Percentiles rank a stretch among this genome's conserved stretches.
Evolutionary conservation across 805 yeast species (phyloP).

Genomic region (Wickerhamia fluorescens): DNA sequence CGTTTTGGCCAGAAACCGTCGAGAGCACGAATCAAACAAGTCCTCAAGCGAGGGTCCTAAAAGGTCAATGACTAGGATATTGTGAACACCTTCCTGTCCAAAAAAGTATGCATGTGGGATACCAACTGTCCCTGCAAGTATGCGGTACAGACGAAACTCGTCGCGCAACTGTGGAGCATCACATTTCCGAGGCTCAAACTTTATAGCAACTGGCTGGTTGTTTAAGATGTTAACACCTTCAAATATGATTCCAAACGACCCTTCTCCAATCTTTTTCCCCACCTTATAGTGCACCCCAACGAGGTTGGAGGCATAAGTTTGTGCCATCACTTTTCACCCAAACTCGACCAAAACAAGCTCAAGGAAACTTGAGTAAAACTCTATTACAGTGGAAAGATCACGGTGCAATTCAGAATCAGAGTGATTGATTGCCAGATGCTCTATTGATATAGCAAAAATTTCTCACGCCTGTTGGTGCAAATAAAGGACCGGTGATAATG

Average conservation of each 20-base stretch:
- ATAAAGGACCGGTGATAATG: too few species aligned
- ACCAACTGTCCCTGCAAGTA: slow-evolving; percentile 73
- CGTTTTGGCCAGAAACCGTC: slow-evolving; percentile 80
- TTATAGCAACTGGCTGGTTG: slow-evolving; percentile 91
- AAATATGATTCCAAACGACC: slow-evolving; percentile 95
- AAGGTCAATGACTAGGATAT: slow-evolving; percentile 87
- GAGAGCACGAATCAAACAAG: slow-evolving; percentile 96
- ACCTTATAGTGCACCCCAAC: slow-evolving; percentile 96
- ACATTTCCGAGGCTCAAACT: slow-evolving; percentile 92
- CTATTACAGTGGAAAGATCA: too few species aligned
- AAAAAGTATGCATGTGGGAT: slow-evolving; percentile 96
- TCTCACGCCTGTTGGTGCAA: too few species aligned
- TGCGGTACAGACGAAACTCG: slow-evolving; percentile 92
- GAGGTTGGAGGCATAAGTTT: slow-evolving; percentile 42
- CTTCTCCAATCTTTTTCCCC: slow-evolving; percentile 97
- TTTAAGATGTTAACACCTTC: slow-evolving; percentile 92
- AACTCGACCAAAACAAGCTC: too few species aligned
- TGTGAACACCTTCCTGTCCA: slow-evolving; percentile 97
- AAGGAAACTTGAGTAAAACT: too few species aligned
- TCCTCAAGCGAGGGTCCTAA: slow-evolving; percentile 96
- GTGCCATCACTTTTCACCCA: too few species aligned
- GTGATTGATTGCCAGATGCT: too few species aligned
- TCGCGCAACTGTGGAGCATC: slow-evolving; percentile 97
- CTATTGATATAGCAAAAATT: too few species aligned
- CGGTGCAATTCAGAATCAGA: too few species aligned